Base-by-base conservation (phyloP, 495 filamentous ascomycete genomes). In the Aspergillus cavernicola region DNA sequence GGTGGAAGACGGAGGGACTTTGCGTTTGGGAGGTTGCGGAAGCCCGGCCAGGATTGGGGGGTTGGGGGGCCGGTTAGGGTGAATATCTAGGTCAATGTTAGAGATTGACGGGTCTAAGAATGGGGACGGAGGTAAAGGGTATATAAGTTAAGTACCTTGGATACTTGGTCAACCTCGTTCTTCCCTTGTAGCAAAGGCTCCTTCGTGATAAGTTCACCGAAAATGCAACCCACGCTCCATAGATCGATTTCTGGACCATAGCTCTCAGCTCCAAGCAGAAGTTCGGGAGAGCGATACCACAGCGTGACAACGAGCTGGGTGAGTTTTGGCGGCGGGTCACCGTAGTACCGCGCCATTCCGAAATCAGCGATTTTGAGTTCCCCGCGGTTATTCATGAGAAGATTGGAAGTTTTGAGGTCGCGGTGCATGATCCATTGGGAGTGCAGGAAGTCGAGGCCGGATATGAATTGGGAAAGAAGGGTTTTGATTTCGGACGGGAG, bases 291-390 rank as follows among this genome's bases (percentile, higher is more conserved):
- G 23, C 93, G 87, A 69, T 98, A 98, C 93, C 93, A 98, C 7
- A 98, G 84, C 5, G 93, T 98, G 16, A 97, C 93, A 54, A 98
- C 92, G 16, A 97, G 83, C 67, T 93, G 88, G 8, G 93, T 97
- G 46, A 97, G 78, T 40, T 92, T 88, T 0, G 85, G 82, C 6
- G 85, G 82, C 12, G 89, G 90, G 60, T 93, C 87, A 28, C 88
- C 88, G 54, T 85, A 87, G 75, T 91, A 92, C 22, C 93, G 83
- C 4, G 93, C 92, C 88, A 98, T 96, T 66, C 93, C 93, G 61
- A 98, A 98, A 70, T 98, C 93, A 38, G 93, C 93, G 55, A 98
- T 83, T 68, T 97, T 97, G 72, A 97, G 86, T 67, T 88, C 86
- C 45, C 93, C 93, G 16, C 90, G 89, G 75, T 98, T 97, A 74